Percentiles rank a stretch among this genome's conserved stretches.
Evolutionary conservation across 257 asterid species (phyloP).

Genomic region (Nemophila menziesii): DNA sequence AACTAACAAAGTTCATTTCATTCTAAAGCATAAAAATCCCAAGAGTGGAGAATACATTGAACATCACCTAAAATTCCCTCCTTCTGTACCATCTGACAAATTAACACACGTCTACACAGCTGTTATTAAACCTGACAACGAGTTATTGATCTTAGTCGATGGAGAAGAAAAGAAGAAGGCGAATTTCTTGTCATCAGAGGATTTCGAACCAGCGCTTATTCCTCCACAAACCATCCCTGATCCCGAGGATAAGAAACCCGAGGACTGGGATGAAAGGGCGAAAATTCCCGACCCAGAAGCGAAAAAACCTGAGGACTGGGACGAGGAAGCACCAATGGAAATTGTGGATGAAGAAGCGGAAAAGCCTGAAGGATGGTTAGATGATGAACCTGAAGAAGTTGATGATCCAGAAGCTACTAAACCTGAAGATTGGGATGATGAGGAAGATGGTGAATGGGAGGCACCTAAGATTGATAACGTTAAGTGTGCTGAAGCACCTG

Average conservation of each 20-base stretch:
- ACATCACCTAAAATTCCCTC: slow-evolving; percentile 92
- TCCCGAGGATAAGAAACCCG: slow-evolving; percentile 93
- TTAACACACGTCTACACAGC: slow-evolving; percentile 95
- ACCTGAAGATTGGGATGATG: slow-evolving; percentile 98
- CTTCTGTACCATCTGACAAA: slow-evolving; percentile 85
- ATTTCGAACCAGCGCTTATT: slow-evolving; percentile 81
- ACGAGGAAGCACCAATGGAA: slow-evolving; percentile 87
- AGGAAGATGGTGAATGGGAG: slow-evolving; percentile 99
- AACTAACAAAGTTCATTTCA: slow-evolving; percentile 96
- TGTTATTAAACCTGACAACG: slow-evolving; percentile 62
- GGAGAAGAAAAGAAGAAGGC: slow-evolving; percentile 95
- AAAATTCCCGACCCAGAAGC: slow-evolving; percentile 91
- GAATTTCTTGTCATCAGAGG: slow-evolving; percentile 61
- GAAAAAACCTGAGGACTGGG: slow-evolving; percentile 93
- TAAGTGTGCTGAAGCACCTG: slow-evolving; percentile 70
- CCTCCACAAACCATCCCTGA: slow-evolving; percentile 90
- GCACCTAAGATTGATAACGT: slow-evolving; percentile 85
- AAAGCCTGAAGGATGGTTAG: slow-evolving; percentile 98
- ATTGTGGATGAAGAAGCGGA: slow-evolving; percentile 77
- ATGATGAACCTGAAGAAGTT: slow-evolving; percentile 92
- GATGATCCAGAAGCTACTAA: slow-evolving; percentile 90
- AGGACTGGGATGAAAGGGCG: slow-evolving; percentile 96
- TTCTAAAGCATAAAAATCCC: slow-evolving; percentile 83
- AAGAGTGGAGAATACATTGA: slow-evolving; percentile 67
- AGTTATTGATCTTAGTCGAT: slow-evolving; percentile 60